These are phyloP conservation scores for Suhomyces prunicola DNA, from an alignment of 805 yeast species.

Conservation along the genomic window DNA sequence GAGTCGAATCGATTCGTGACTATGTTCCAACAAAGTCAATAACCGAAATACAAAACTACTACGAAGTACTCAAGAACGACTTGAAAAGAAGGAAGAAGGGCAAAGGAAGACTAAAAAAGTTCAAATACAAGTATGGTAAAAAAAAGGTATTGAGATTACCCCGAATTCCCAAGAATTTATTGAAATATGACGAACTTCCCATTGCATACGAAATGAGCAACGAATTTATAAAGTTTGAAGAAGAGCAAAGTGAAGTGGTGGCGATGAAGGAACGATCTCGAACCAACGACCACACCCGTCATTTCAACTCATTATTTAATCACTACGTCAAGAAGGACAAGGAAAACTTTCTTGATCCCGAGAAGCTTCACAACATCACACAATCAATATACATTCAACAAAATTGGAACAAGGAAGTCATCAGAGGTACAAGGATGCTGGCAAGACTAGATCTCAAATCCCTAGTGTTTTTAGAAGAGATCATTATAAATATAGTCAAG, in stretches of 20 bases:
- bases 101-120: background rate
- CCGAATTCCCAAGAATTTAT: conserved; percentile 14
- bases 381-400: background rate
- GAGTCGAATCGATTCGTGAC: conserved; percentile 38
- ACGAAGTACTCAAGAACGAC: conserved; percentile 32
- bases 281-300: conserved; percentile 5
- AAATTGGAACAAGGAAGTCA: conserved; percentile 1
- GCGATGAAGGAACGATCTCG: conserved; percentile 16
- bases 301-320: background rate
- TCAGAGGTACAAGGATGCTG: background rate
- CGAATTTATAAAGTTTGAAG: conserved; percentile 43
- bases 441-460: conserved; percentile 4
- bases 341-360: background rate
- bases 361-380: background rate
- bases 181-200: conserved; percentile 47
- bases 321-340: background rate
- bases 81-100: conserved; percentile 12
- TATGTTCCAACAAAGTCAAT: conserved; percentile 41
- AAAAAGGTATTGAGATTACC: conserved; percentile 8
- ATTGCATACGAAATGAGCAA: conserved; percentile 51
- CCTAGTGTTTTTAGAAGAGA: conserved; percentile 9
- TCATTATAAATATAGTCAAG: conserved; percentile 3
- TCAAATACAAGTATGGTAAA: conserved; percentile 8
- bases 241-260: conserved; percentile 29
- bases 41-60: conserved; percentile 46